phyloP scores from a whole-genome alignment of 306 rosid species.

The Styphnolobium japonicum region DNA sequence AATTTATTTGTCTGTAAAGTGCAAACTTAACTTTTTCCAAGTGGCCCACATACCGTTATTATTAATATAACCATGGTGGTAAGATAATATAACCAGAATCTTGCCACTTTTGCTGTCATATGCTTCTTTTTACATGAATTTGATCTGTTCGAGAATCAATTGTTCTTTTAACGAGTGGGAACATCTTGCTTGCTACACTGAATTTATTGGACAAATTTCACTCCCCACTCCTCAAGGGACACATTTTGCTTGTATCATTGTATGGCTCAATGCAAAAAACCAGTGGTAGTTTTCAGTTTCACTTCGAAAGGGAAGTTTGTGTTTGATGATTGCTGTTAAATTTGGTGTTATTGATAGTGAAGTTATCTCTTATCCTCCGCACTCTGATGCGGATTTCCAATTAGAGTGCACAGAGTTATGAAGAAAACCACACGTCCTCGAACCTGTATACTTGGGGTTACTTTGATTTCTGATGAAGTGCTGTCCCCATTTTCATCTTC shows the following conservation, averaged over 20 bases:
- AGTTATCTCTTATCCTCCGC: constrained; percentile 29
- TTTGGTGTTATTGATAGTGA: constrained; percentile 31
- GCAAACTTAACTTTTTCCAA: constrained; percentile 7
- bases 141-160: constrained; percentile 19
- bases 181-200: constrained; percentile 33
- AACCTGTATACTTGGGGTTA: not conserved
- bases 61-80: constrained; percentile 3
- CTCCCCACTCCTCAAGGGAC: constrained; percentile 47
- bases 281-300: constrained; percentile 25
- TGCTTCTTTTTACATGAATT: constrained; percentile 16
- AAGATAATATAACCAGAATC: constrained; percentile 31
- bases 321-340: constrained; percentile 28
- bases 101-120: constrained; percentile 18
- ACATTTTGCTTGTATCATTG: constrained; percentile 13
- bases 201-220: constrained; percentile 38
- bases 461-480: constrained; percentile 32
- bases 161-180: constrained; percentile 43
- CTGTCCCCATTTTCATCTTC: constrained; percentile 34
- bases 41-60: constrained; percentile 10
- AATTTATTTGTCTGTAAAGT: not conserved
- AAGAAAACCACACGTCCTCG: not conserved
- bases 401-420: not conserved
- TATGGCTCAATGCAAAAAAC: constrained; percentile 28
- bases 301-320: not conserved
- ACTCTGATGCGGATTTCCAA: constrained; percentile 45